Base-by-base conservation (phyloP, 495 filamentous ascomycete species). In the Lepraria neglecta region DNA sequence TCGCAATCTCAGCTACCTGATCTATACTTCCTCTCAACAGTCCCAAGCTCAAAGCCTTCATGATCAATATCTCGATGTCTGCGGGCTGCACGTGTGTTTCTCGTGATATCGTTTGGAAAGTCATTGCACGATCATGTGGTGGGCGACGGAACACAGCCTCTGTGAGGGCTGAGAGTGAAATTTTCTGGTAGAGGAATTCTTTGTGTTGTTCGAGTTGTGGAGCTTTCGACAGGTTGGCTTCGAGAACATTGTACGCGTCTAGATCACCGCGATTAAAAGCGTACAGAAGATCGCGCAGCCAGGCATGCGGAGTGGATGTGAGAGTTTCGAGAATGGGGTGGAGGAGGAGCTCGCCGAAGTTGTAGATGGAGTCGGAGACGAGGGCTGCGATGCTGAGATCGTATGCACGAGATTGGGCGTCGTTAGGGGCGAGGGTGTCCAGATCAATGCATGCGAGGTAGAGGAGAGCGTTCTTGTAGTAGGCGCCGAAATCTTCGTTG, bases 261-360 rank as follows among this genome's bases (percentile, higher is more conserved):
- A 99, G 81, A 70, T 97, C 92, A 63, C 94, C 94, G 45, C 91
- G 86, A 80, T 99, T 99, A 80, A 97, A 97, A 51, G 92, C 92
- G 69, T 95, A 96, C 56, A 99, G 83, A 12, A 99, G 86, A 24
- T 96, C 89, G 58, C 89, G 87, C 31, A 99, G 84, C 94, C 94
- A 99, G 66, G 77, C 74, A 70, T 88, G 80, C 72, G 40, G 84
- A 82, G 56, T 83, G 76, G 48, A 75, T 79, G 64, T 77, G 58
- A 99, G 81, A 7, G 89, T 84, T 69, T 96, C 87, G 59, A 97
- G 86, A 69, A 99, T 95, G 6, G 94, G 95, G 76, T 99, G 94
- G 61, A 97, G 84, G 24, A 99, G 85, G 6, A 99, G 90, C 79
- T 99, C 94, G 74, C 94, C 94, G 64, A 99, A 99, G 80, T 97